Evolutionary conservation across 176 grass and related monocot genomes (phyloP).

Genomic region (Poa annua): DNA sequence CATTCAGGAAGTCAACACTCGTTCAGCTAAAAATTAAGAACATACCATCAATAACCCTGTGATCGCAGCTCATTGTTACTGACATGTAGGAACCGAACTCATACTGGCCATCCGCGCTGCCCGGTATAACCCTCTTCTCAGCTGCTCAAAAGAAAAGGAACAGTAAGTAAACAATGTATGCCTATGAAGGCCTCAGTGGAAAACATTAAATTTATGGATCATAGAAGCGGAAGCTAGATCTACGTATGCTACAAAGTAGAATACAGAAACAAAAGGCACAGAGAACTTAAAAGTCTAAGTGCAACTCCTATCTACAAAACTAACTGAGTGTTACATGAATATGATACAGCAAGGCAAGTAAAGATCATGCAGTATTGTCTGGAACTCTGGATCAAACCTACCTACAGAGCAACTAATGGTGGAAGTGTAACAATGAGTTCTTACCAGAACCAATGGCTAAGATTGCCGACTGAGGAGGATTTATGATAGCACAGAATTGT

Average conservation of each 20-base stretch:
- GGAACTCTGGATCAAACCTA: neutral
- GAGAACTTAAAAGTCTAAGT: neutral
- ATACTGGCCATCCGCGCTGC: slow-evolving; percentile 60
- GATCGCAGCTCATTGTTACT: slow-evolving; percentile 92
- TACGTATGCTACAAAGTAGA: neutral
- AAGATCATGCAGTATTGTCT: neutral
- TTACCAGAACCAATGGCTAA: slow-evolving; percentile 97
- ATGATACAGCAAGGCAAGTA: neutral
- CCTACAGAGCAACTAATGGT: neutral
- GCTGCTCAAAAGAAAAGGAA: slow-evolving; percentile 39
- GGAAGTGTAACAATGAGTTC: neutral
- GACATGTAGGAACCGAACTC: slow-evolving; percentile 97
- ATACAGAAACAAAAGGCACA: neutral
- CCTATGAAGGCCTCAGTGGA: neutral
- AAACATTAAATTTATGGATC: neutral
- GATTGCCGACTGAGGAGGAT: slow-evolving; percentile 93
- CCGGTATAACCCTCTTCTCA: slow-evolving; percentile 91
- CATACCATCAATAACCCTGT: slow-evolving; percentile 95
- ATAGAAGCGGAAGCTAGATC: neutral
- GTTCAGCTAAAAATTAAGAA: neutral
- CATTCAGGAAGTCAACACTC: neutral
- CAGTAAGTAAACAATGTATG: neutral
- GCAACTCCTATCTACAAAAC: neutral
- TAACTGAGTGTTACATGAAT: neutral
- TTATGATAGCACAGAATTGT: slow-evolving; percentile 95